Evolutionary conservation across 2,329 filamentous ascomycete genomes (phyloP), one percentile per base, ranked within the genome.

Genomic region (Phoma sp.): DNA sequence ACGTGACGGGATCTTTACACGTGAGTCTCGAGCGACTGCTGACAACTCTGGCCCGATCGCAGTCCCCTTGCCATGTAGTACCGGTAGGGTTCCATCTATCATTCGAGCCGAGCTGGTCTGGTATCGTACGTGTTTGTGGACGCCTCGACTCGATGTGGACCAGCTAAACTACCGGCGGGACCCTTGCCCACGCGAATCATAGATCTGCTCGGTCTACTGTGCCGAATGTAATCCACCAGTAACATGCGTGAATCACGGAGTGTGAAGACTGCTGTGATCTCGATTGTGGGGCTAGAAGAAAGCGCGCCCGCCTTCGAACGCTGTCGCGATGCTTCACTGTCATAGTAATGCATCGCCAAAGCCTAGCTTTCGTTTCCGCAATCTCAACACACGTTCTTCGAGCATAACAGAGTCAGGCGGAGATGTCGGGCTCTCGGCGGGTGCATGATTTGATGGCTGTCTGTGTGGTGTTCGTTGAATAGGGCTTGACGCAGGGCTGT

Each of bases 161-260:
- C 36, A 46, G 46, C 43, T 36, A 46, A 46, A 31, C 27, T 2
- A 22, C 5, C 2, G 4, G 21, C 19, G 43, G 29, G 22, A 24
- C 2, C 6, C 3, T 27, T 29, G n/a, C 25, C 43, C 43, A 52
- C 22, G 22, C 43, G 36, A 52, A 52, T 52, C 31, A 46, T 22
- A 46, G 2, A 21, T 17, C 10, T 46, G 21, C 13, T 31, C 35
- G 29, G 49, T n/a, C n/a, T 21, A 37, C 19, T 32, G 22, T 15
- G 37, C 19, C 50, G 41, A n/a, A 29, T 32, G 31, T 19, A 29
- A 31, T 35, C 25, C 12, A 22, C 36, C 27, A 13, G 17, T 8
- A 10, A 21, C 25, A 13, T 40, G 1, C 6, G 19, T 33, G n/a
- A 6, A 19, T 13, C 27, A 35, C 19, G 21, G 5, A 25, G 17